phyloP scores from a whole-genome alignment of 1,139 yeast species.

The Sugiyamaella xylanicola region DNA sequence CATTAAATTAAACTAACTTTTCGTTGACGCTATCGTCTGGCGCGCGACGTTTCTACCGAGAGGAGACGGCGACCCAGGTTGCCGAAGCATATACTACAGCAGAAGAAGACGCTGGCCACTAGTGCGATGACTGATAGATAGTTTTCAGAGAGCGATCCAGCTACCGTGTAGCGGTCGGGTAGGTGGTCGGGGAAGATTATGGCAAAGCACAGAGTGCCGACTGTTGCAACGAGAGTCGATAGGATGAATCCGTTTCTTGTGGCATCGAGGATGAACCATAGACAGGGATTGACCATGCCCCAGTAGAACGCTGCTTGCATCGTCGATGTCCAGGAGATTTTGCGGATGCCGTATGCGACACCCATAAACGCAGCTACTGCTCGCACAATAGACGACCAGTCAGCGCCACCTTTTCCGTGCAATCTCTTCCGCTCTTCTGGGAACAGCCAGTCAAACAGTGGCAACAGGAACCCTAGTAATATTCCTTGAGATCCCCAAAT shows the following conservation, averaged over 20 bases:
- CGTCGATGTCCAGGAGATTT: slow-evolving; percentile 76
- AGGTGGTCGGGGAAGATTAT: slow-evolving; percentile 37
- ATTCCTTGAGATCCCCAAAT: slow-evolving; percentile 60
- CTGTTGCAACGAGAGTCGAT: slow-evolving; percentile 38
- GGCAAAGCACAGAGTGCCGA: slow-evolving; percentile 39
- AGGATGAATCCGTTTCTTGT: slow-evolving; percentile 61
- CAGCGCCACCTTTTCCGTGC: slow-evolving; percentile 37
- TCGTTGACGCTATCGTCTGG: slow-evolving; percentile 35
- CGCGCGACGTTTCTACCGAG: slow-evolving; percentile 24
- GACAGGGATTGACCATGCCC: slow-evolving; percentile 72
- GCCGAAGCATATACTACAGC: slow-evolving; percentile 70
- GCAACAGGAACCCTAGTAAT: slow-evolving; percentile 62
- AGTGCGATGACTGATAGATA: slow-evolving; percentile 46
- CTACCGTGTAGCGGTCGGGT: slow-evolving; percentile 26
- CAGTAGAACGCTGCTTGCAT: slow-evolving; percentile 75
- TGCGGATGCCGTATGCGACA: slow-evolving; percentile 77
- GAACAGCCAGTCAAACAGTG: slow-evolving; percentile 56
- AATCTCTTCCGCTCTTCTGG: slow-evolving; percentile 40
- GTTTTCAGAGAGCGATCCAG: slow-evolving; percentile 26
- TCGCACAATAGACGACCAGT: slow-evolving; percentile 54
- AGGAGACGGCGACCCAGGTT: slow-evolving; percentile 62
- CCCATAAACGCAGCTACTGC: slow-evolving; percentile 79
- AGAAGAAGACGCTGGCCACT: slow-evolving; percentile 65
- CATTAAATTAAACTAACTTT: background rate
- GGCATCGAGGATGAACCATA: slow-evolving; percentile 82